These are phyloP conservation scores for Antrodiella citrinella DNA, from an alignment of 768 basidiomycete genomes.

Conservation along the genomic window DNA sequence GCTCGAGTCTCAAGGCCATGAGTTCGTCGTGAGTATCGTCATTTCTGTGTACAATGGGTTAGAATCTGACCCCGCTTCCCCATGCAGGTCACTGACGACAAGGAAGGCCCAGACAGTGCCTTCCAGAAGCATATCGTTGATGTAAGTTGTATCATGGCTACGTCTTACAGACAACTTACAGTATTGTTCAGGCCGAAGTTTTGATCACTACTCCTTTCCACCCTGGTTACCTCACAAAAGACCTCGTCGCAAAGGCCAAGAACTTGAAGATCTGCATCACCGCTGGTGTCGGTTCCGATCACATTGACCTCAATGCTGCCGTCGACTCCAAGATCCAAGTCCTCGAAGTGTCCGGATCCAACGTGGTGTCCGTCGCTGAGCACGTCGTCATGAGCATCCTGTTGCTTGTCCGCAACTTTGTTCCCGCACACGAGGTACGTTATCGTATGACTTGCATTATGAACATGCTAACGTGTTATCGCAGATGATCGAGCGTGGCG, in stretches of 20 bases:
- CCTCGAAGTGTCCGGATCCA: conserved; percentile 70
- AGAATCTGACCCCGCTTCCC: not conserved
- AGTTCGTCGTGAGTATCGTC: conserved; percentile 49
- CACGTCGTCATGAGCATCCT: conserved; percentile 90
- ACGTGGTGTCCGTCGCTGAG: conserved; percentile 88
- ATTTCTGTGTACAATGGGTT: not conserved
- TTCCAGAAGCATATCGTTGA: conserved; percentile 81
- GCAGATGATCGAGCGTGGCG: conserved; percentile 74
- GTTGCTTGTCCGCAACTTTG: conserved; percentile 83
- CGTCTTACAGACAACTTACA: too few relatives aligned
- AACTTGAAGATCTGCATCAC: conserved; percentile 88
- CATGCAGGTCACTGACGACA: conserved; percentile 63
- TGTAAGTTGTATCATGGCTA: conserved; percentile 40
- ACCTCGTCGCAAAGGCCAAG: conserved; percentile 71
- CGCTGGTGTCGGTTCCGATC: conserved; percentile 87
- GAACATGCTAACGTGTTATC: too few relatives aligned
- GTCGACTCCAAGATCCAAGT: conserved; percentile 72
- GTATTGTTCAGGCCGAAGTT: conserved; percentile 52
- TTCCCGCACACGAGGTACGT: conserved; percentile 74
- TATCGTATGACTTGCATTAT: too few relatives aligned
- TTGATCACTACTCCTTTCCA: conserved; percentile 84
- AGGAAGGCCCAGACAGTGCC: conserved; percentile 73
- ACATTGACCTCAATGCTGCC: conserved; percentile 83
- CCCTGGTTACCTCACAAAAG: conserved; percentile 74
- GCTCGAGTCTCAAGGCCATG: conserved; percentile 66